Conservation (phyloP, 495 filamentous ascomycete species). For the Hyaloscypha finlandica region DNA sequence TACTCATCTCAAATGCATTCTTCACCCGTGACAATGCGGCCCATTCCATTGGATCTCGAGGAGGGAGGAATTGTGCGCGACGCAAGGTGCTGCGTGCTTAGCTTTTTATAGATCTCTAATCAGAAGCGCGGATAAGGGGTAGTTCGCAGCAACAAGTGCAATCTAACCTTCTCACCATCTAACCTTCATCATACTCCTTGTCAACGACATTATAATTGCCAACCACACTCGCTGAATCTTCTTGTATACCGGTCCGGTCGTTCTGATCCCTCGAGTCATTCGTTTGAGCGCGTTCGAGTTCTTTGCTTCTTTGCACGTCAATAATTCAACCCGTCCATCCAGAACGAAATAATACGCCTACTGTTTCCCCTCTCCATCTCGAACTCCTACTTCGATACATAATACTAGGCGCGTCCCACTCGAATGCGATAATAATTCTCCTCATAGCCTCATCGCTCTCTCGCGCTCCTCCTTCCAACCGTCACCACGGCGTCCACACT, state of each 20-base stretch:
- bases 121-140: conserved; percentile 28
- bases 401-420: conserved; percentile 23
- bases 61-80: conserved; percentile 19
- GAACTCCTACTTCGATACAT: conserved; percentile 7
- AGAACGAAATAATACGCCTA: conserved; percentile 16
- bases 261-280: conserved; percentile 30
- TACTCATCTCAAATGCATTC: conserved; percentile 28
- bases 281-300: conserved; percentile 24
- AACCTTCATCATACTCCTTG: conserved; percentile 7
- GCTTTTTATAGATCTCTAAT: conserved; percentile 34
- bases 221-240: conserved; percentile 22
- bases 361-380: conserved; percentile 4
- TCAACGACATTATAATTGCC: conserved; percentile 20
- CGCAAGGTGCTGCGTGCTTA: neutral
- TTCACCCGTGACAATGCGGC: conserved; percentile 10
- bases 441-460: neutral
- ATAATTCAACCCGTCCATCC: conserved; percentile 16
- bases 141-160: conserved; percentile 13
- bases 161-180: neutral
- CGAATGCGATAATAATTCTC: conserved; percentile 27
- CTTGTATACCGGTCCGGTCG: conserved; percentile 22
- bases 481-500: conserved; percentile 40
- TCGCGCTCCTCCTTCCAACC: conserved; percentile 24
- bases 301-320: conserved; percentile 5
- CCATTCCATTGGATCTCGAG: conserved; percentile 21